A percentile compares a stretch with the other conserved stretches of the same genome.
Conservation (phyloP, 2,329 filamentous ascomycete species). For the Phaeosphaeria sp. region DNA sequence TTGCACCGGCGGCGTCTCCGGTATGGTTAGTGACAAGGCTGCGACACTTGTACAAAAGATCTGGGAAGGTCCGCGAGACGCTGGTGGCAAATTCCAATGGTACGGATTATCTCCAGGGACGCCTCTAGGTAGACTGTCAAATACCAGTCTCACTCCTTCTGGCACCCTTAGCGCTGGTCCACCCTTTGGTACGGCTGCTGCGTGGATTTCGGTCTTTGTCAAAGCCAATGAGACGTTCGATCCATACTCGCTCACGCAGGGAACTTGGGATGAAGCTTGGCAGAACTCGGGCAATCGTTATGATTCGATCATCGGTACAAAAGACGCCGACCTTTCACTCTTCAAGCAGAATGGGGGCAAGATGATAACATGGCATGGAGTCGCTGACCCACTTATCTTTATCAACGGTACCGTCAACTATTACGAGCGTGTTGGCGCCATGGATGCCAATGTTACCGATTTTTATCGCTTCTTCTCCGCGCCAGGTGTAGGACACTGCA, state of each 20-base stretch:
- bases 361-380: slow-evolving; percentile 29
- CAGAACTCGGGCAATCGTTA: slow-evolving; percentile 13
- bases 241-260: slow-evolving; percentile 5
- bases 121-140: not conserved
- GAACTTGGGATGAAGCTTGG: slow-evolving; percentile 11
- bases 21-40: slow-evolving; percentile 9
- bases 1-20: not conserved
- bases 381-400: slow-evolving; percentile 20
- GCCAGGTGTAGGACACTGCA: slow-evolving; percentile 38
- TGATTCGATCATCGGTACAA: slow-evolving; percentile 17
- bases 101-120: slow-evolving; percentile 15
- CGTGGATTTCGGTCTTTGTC: not conserved
- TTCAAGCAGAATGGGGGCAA: slow-evolving; percentile 28
- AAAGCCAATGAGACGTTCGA: slow-evolving; percentile 9
- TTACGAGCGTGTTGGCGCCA: slow-evolving; percentile 14
- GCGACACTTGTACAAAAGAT: slow-evolving; percentile 17
- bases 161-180: slow-evolving; percentile 13
- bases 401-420: slow-evolving; percentile 19
- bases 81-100: slow-evolving; percentile 18
- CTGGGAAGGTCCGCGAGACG: slow-evolving; percentile 16
- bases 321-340: slow-evolving; percentile 9
- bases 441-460: slow-evolving; percentile 17
- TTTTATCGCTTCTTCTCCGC: slow-evolving; percentile 41
- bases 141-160: slow-evolving; percentile 1
- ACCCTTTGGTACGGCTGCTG: slow-evolving; percentile 2